These are phyloP conservation scores for Acorus gramineus DNA, from an alignment of 106 monocot species.

Conservation along the genomic window DNA sequence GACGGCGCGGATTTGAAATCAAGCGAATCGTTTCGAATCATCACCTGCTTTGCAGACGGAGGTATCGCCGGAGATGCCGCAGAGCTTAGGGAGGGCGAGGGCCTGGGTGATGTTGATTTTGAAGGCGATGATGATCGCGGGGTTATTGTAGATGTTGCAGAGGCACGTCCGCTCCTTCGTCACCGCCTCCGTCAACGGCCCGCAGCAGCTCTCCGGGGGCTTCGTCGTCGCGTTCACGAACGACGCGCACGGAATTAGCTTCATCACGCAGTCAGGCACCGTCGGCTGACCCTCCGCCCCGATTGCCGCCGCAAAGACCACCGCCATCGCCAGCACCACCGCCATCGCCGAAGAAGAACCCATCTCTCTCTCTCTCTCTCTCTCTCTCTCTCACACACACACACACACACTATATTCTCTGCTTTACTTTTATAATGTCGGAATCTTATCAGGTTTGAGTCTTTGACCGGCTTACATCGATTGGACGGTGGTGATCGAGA, in stretches of 20 bases:
- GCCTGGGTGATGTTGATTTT: conserved; percentile 11
- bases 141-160: conserved; percentile 23
- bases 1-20: no score
- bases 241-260: conserved; percentile 17
- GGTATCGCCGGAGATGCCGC: neutral
- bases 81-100: conserved; percentile 11
- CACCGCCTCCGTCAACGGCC: conserved; percentile 36
- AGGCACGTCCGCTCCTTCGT: conserved; percentile 33
- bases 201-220: conserved; percentile 34
- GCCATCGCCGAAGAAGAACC: neutral
- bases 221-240: conserved; percentile 23
- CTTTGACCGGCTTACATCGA: no score
- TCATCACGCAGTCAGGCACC: conserved; percentile 15
- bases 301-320: neutral
- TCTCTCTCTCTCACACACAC: no score
- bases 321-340: neutral
- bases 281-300: conserved; percentile 1
- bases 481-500: no score
- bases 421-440: no score
- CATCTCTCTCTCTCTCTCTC: no score
- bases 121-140: conserved; percentile 18
- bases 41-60: no score
- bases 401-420: no score
- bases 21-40: no score
- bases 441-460: no score